A percentile compares a stretch with the other conserved stretches of the same genome.
Evolutionary conservation across 345 rosid genomes (phyloP).

Genomic region (Brassica incana): DNA sequence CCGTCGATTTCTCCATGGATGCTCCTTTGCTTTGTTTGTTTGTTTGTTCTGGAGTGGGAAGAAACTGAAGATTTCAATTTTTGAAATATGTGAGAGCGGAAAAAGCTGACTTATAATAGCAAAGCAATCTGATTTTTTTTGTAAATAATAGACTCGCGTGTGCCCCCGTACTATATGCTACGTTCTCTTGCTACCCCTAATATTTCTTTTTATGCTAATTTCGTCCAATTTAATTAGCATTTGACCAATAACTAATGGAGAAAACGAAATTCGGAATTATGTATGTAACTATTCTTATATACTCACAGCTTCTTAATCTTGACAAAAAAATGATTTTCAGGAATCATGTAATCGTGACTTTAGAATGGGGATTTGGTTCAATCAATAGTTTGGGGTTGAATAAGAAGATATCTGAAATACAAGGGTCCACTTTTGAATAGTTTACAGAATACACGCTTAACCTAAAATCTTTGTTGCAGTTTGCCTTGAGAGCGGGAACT

Average conservation of each 20-base stretch:
- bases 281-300: neutral
- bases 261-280: neutral
- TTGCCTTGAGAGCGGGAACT: slow-evolving; percentile 36
- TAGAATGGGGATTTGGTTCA: neutral
- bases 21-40: neutral
- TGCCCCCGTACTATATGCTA: neutral
- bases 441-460: neutral
- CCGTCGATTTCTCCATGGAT: slow-evolving; percentile 41
- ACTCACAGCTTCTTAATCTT: neutral
- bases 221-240: neutral
- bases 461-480: slow-evolving; percentile 29
- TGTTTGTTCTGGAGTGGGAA: slow-evolving; percentile 7
- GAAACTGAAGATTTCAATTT: slow-evolving; percentile 18
- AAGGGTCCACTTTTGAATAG: neutral
- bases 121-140: neutral
- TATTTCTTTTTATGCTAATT: neutral
- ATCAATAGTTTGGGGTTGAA: neutral
- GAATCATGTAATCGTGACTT: neutral
- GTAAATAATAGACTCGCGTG: neutral
- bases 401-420: neutral
- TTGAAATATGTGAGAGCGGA: slow-evolving; percentile 28
- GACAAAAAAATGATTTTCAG: neutral
- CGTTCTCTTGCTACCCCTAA: neutral
- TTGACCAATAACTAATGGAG: neutral
- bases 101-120: slow-evolving; percentile 17